Evolutionary conservation across 2,329 filamentous ascomycete genomes (phyloP), one percentile per base, ranked within the genome.

Genomic region (Penicillium thymicola): DNA sequence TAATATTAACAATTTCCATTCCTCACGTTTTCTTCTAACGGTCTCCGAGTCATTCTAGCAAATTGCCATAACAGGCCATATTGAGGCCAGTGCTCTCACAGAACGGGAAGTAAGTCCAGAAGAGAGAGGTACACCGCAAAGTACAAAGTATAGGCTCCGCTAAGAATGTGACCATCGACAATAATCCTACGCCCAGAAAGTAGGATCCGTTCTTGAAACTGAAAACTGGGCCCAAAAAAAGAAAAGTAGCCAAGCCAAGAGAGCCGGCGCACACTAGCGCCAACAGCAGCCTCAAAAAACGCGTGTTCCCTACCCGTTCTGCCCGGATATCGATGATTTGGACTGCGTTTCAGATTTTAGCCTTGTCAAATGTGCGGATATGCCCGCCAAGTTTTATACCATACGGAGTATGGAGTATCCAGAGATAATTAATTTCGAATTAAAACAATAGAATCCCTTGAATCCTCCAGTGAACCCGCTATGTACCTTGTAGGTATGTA

Each of bases 251-350:
- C 10, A 32, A 32, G 59, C 63, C 55, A 65, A 64, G 62, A 38
- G 53, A 45, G 14, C 51, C 51, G 61, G 58, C 36, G 57, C 30
- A 30, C 45, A 57, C 61, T 65, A 65, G 64, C 54, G 59, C 25
- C 48, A 47, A 43, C 37, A 41, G 30, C 46, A 46, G 60, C 55
- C 57, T 66, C 59, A 55, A 61, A 43, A 59, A 65, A 65, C 64
- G 64, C 63, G 64, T 65, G 64, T 66, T 60, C 62, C 36, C 28
- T 58, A 55, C 45, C 59, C 58, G 54, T 54, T 56, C 45, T n/a
- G 53, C 49, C 40, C 25, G 45, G 42, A 52, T 54, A 58, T 48
- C 37, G 57, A 21, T 53, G 55, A 54, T 54, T 48, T 42, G 57
- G 48, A 57, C 49, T 27, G 46, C 57, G 62, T 64, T 64, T 64